phyloP scores from a whole-genome alignment of 2,329 filamentous ascomycete genomes.

The Talaromyces atroroseus region DNA sequence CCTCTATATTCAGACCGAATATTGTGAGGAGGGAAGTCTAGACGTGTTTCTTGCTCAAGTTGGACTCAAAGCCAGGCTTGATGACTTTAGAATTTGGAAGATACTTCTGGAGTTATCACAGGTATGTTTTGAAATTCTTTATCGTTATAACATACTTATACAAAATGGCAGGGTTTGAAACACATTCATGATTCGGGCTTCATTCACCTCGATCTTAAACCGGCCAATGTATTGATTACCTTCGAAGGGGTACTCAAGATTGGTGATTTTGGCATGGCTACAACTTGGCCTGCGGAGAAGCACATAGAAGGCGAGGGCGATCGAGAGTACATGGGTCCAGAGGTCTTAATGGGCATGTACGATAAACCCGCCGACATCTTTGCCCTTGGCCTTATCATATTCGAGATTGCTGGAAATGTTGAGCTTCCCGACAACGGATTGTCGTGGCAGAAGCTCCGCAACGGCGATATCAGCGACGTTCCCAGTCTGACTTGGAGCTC shows the following conservation, averaged over 20 bases:
- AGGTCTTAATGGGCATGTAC: slow-evolving; percentile 78
- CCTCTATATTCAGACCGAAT: slow-evolving; percentile 96
- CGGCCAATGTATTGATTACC: slow-evolving; percentile 61
- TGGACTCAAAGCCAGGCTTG: slow-evolving; percentile 76
- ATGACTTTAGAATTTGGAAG: slow-evolving; percentile 99
- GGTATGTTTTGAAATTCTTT: slow-evolving; percentile 51
- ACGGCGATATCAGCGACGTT: slow-evolving; percentile 82
- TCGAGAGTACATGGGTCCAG: slow-evolving; percentile 90
- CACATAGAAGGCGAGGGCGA: slow-evolving; percentile 89
- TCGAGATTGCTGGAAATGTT: slow-evolving; percentile 92
- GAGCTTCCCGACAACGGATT: slow-evolving; percentile 87
- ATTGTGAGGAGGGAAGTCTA: slow-evolving; percentile 87
- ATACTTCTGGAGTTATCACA: slow-evolving; percentile 79
- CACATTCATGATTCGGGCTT: slow-evolving; percentile 87
- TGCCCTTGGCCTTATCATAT: slow-evolving; percentile 85
- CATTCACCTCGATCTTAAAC: slow-evolving; percentile 63
- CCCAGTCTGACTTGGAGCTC: slow-evolving; percentile 79
- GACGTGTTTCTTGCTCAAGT: slow-evolving; percentile 78
- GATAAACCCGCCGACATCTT: slow-evolving; percentile 93
- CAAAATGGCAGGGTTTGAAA: slow-evolving; percentile 63
- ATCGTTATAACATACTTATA: background rate
- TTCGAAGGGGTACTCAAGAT: slow-evolving; percentile 63
- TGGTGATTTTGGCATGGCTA: slow-evolving; percentile 67
- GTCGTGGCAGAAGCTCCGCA: slow-evolving; percentile 83
- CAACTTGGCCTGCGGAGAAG: slow-evolving; percentile 67